Base-by-base conservation (phyloP, 1,284 basidiomycete genomes). In the Sporisorium iseilematis-ciliati region DNA sequence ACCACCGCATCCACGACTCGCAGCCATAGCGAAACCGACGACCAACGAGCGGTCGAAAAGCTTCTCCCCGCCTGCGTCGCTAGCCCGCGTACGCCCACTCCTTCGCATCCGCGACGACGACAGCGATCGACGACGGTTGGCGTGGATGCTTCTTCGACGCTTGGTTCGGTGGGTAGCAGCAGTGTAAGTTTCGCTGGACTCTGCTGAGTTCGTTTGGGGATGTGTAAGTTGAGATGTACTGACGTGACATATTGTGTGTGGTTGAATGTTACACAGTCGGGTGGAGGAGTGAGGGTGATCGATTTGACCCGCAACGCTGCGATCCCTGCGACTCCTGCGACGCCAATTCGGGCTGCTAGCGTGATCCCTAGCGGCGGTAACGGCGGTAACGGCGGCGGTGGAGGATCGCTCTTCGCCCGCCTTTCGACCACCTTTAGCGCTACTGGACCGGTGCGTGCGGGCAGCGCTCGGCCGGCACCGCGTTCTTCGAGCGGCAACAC, bases 151-250 rank as follows among this genome's bases (percentile, higher is more conserved):
- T 38, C 35, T 3, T 4, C 25, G 2, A 7, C 1, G 10, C 3
- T 16, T 10, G 23, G 21, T n/a, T 20, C 25, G 7, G 5, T 18
- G 26, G 29, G 29, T 29, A 7, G 12, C 33, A 25, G n/a, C 14
- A 25, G n/a, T 7, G 52, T 54, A 33, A 54, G 52, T 25, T 11
- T 12, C n/a, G n/a, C n/a, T n/a, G n/a, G n/a, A n/a, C n/a, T n/a
- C n/a, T n/a, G n/a, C n/a, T n/a, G n/a, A n/a, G n/a, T n/a, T 50
- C n/a, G 5, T 21, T 21, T n/a, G n/a, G n/a, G 10, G n/a, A 23
- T n/a, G 7, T 20, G n/a, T 4, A 26, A 16, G 4, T 10, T 14
- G 20, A 31, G n/a, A 2, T 23, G 14, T 35, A 25, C 21, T 51
- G 49, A 51, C 5, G 23, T 10, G n/a, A 10, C 16, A 4, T n/a